Percentiles rank a stretch among this genome's conserved stretches.
These are phyloP conservation scores for Mycena rosella DNA, from an alignment of 768 basidiomycete genomes.

Conservation along the genomic window DNA sequence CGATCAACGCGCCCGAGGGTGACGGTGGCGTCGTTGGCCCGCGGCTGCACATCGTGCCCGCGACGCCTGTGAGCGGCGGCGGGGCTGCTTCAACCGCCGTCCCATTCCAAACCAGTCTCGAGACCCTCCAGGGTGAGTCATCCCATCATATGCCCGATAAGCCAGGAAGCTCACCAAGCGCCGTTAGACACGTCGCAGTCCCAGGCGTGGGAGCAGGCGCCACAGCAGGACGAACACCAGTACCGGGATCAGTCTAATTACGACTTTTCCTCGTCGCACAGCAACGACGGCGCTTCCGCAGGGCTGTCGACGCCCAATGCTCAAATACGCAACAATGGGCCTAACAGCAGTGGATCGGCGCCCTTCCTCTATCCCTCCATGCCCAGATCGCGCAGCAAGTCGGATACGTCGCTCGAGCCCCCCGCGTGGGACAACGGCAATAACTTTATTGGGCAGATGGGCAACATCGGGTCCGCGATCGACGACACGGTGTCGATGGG, in stretches of 20 bases:
- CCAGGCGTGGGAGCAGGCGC: slow-evolving; percentile 15
- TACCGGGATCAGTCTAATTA: slow-evolving; percentile 22
- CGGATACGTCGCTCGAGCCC: slow-evolving; percentile 69
- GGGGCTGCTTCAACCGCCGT: slow-evolving; percentile 59
- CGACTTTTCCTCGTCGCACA: slow-evolving; percentile 14
- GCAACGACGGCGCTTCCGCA: not conserved
- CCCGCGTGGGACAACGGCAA: slow-evolving; percentile 61
- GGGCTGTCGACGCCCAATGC: slow-evolving; percentile 25
- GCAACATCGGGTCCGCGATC: slow-evolving; percentile 51
- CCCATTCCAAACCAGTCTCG: slow-evolving; percentile 65
- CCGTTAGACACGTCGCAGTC: slow-evolving; percentile 17
- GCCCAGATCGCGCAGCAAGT: slow-evolving; percentile 68
- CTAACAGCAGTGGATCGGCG: slow-evolving; percentile 17
- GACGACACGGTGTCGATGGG: slow-evolving; percentile 50
- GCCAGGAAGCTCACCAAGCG: not conserved
- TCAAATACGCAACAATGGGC: slow-evolving; percentile 15
- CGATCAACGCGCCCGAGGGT: slow-evolving; percentile 64
- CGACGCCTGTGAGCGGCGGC: slow-evolving; percentile 81
- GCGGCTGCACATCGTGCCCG: slow-evolving; percentile 83
- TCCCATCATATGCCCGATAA: slow-evolving; percentile 5
- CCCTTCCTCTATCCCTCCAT: slow-evolving; percentile 50
- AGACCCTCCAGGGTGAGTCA: slow-evolving; percentile 67
- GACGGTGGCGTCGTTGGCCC: slow-evolving; percentile 68
- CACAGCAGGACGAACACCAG: slow-evolving; percentile 25
- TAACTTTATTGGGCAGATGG: slow-evolving; percentile 45